Base-by-base conservation (phyloP, 352 stramenopile species). In the Blastocystis hominis region DNA sequence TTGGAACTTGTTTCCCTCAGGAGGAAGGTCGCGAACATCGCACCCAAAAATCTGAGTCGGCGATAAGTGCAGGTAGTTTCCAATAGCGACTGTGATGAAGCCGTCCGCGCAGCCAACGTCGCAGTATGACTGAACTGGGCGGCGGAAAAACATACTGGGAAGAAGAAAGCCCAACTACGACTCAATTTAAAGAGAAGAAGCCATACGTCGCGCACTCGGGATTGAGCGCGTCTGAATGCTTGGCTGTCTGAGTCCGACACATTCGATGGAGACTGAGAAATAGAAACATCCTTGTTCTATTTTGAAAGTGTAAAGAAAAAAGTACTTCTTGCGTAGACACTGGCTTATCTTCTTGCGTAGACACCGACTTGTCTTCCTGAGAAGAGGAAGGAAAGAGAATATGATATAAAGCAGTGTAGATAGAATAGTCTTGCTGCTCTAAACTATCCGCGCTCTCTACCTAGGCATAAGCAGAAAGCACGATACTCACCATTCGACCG, bases 71-170 rank as follows among this genome's bases (percentile, higher is more conserved):
- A 86, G 53, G 24, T 38, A 61, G 2, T 75, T 7, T 13, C 75
- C 75, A n/a, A 86, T 86, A 9, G 75, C 75, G 34, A 50, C 56
- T 3, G 47, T 86, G 3, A 86, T 69, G n/a, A 36, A 61, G 46
- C 75, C 75, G 42, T 86, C 75, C 6, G 75, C 75, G 20, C 75
- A 86, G 36, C 75, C 75, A 44, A 86, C 70, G 42, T 86, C 75
- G 2, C 69, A 44, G 44, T 86, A 86, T 47, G 53, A 36, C 6
- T 44, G 75, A 38, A 86, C 46, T 10, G 20, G 24, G 0, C 44
- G 53, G 24, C 17, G 9, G 3, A 56, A 55, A 38, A 17, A 56
- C 15, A 40, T 10, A 38, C 55, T 40, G 15, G 62, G 75, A 10
- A 75, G 0, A 36, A 86, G 69, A n/a, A 20, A 20, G 42, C 40